Evolutionary conservation across 2,329 filamentous ascomycete genomes (phyloP).

Genomic region (Penicillium brevicompactum): DNA sequence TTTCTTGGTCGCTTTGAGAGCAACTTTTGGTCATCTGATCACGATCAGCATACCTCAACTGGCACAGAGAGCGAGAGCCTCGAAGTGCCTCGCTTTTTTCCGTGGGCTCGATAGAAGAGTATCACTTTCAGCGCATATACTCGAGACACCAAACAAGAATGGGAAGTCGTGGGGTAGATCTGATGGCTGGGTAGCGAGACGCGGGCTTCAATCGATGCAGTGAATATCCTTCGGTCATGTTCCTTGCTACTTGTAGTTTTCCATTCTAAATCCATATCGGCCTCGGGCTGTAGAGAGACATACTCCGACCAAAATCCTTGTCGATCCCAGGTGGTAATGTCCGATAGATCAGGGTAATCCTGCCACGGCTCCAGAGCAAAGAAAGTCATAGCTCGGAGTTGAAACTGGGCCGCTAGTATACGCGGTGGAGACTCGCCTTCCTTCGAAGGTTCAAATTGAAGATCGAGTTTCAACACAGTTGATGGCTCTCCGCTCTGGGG

Average conservation of each 20-base stretch:
- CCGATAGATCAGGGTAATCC: conserved; percentile 14
- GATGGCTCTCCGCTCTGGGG: not conserved
- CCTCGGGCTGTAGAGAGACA: not conserved
- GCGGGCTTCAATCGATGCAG: not conserved
- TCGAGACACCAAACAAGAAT: conserved; percentile 21
- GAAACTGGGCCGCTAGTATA: conserved; percentile 3
- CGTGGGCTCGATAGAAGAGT: conserved; percentile 3
- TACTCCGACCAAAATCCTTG: conserved; percentile 8
- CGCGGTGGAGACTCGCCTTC: not conserved
- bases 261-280: not conserved
- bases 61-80: not conserved
- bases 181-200: conserved; percentile 1
- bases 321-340: conserved; percentile 9
- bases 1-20: not conserved
- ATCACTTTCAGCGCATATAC: conserved; percentile 13
- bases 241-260: not conserved
- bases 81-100: not conserved
- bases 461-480: conserved; percentile 2
- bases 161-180: conserved; percentile 12
- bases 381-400: conserved; percentile 18
- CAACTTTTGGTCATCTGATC: not conserved
- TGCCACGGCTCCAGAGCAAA: conserved; percentile 12
- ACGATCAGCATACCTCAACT: not conserved
- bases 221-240: not conserved
- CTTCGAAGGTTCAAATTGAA: conserved; percentile 10